Base-by-base conservation (phyloP, 2,329 filamentous ascomycete genomes). In the Aspergillus fijiensis region DNA sequence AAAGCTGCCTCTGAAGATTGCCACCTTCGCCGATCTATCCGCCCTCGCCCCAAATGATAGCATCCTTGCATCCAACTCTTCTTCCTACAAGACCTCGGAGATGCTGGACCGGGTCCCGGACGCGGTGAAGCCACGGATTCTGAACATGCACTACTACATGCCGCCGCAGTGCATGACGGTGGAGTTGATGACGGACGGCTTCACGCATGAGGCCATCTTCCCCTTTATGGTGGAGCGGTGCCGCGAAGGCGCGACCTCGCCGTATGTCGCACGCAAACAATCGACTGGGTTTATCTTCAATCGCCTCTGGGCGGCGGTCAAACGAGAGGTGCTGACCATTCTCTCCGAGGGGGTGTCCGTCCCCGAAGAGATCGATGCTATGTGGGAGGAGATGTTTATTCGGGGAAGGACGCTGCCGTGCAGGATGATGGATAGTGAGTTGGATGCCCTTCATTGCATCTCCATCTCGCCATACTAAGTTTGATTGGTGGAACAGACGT, bases 251-350 rank as follows among this genome's bases (percentile, higher is more conserved):
- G 81, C 76, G 0, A 76, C 78, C 33, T 66, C 73, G 2, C 81
- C 81, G 0, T 76, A 77, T 23, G 66, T 75, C 4, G 81, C 81
- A 0, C 65, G 74, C 6, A 80, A 78, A 52, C 79, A 85, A 62
- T 83, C 81, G 0, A 83, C 82, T 0, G 72, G 83, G 0, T 81
- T 85, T 62, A 80, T 86, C 39, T 82, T 84, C 65, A 85, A 85
- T 57, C 79, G 83, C 0, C 68, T 85, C 0, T 86, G 83, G 83
- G 84, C 83, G 0, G 83, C 83, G 0, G 75, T 85, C 16, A 85
- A 85, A 68, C 75, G 83, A 2, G 83, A 86, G 63, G 69, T 72
- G 0, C 61, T 85, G 55, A 77, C 69, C 0, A 81, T 85, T 10
- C 62, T 85, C 2, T 74, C 79, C 0, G 83, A 85, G 53, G 82